Evolutionary conservation across 2,329 filamentous ascomycete species (phyloP), one percentile per base, ranked within the genome.

Genomic region (Calonectria crousiana): DNA sequence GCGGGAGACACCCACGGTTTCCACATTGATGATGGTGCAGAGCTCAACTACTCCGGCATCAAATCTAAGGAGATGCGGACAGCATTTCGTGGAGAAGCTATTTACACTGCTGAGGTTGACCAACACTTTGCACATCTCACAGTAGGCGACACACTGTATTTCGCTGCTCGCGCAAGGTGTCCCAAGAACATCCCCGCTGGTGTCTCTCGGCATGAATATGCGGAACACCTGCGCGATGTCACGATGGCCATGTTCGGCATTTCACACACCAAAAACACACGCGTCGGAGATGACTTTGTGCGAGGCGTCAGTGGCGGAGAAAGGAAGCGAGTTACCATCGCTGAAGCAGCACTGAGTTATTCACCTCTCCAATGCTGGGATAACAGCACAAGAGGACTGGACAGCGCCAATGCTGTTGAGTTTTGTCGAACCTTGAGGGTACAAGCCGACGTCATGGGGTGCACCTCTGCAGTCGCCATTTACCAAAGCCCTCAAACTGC

Each of bases 51-150:
- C 81, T 88, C 67, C 11, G 69, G 69, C 14, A 73, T 73, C 2
- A 62, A 36, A 23, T 49, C 71, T 9, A 41, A 26, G 2, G 71
- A 74, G 60, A 67, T 74, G 14, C 49, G 62, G 13, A 74, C 67
- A 4, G 67, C 68, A 4, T 74, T 71, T 18, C 91, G 93, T 30
- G 94, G 94, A 73, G 94, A 96, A 84, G 93, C 93, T 71, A 95
- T 96, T 82, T 96, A 95, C 85, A 95, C 93, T 0, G 93, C 93
- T 71, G 94, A 95, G 83, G 92, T 94, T 44, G 94, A 96, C 81
- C 92, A 93, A 6, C 93, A 95, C 84, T 95, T 95, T 79, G 92
- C 93, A 13, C 90, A 92, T 84, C 85, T 95, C 78, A 92, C 90
- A 6, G 93, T 95, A 23, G 93, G 93, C 70, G 92, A 95, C 78